These are phyloP conservation scores for Ascodesmis nigricans DNA, from an alignment of 495 filamentous ascomycete genomes.

Conservation along the genomic window DNA sequence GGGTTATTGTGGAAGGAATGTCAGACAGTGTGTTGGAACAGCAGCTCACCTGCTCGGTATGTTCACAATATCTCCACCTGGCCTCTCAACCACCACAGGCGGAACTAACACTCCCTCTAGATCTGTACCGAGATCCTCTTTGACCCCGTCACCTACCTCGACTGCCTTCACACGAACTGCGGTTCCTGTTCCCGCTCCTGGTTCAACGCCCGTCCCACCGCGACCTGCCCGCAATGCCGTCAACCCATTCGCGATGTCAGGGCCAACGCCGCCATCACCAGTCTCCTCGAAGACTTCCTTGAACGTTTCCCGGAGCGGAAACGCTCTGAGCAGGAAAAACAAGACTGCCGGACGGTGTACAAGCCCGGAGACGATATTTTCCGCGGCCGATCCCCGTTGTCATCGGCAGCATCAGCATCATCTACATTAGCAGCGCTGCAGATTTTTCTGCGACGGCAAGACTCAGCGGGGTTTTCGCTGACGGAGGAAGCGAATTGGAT, in stretches of 20 bases:
- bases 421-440: not conserved
- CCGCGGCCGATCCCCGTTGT: constrained; percentile 21
- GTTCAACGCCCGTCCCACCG: constrained; percentile 36
- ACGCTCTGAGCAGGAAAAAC: constrained; percentile 43
- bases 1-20: no score
- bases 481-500: not conserved
- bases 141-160: constrained; percentile 84
- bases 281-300: constrained; percentile 60
- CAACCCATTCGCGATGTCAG: constrained; percentile 59
- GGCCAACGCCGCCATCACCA: constrained; percentile 64
- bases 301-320: constrained; percentile 49
- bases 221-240: constrained; percentile 76
- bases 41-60: constrained; percentile 78
- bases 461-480: not conserved
- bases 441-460: no score
- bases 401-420: not conserved
- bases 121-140: constrained; percentile 93
- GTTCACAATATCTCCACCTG: constrained; percentile 1
- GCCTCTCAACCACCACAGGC: constrained; percentile 2
- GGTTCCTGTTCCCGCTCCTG: constrained; percentile 85
- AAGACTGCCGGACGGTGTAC: constrained; percentile 47
- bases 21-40: no score
- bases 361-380: constrained; percentile 57
- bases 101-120: no score
- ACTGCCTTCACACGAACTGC: constrained; percentile 95